Conservation (phyloP, 768 basidiomycete genomes). For the Lactarius trivialis region DNA sequence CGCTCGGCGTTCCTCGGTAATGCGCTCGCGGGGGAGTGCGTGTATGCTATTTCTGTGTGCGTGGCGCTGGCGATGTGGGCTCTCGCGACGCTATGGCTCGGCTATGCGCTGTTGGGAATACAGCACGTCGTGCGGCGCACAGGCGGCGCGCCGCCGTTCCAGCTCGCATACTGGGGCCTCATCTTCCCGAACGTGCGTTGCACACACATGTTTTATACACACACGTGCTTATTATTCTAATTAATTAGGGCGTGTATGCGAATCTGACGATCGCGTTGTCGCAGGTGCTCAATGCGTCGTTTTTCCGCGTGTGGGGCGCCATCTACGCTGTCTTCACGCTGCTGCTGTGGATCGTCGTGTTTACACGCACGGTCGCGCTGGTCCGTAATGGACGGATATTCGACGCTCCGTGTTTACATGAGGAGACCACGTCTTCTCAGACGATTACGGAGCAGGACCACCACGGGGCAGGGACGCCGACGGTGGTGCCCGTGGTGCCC, state of each 20-base stretch:
- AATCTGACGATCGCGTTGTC: slow-evolving; percentile 53
- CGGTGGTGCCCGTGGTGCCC: too few relatives aligned
- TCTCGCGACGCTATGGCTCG: slow-evolving; percentile 55
- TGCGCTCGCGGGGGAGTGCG: slow-evolving; percentile 32
- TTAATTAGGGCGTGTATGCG: slow-evolving; percentile 53
- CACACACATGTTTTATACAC: too few relatives aligned
- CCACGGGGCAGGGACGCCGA: too few relatives aligned
- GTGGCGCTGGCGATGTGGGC: slow-evolving; percentile 52
- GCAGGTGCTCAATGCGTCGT: slow-evolving; percentile 42
- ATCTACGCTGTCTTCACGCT: slow-evolving; percentile 47
- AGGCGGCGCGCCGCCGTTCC: slow-evolving; percentile 42
- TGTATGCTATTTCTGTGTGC: slow-evolving; percentile 44
- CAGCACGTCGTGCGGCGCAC: slow-evolving; percentile 36
- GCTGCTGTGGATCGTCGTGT: slow-evolving; percentile 47
- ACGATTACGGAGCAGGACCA: not conserved
- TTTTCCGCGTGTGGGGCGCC: slow-evolving; percentile 53
- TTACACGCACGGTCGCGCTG: slow-evolving; percentile 35
- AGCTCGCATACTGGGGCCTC: slow-evolving; percentile 56
- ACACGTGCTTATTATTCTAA: too few relatives aligned
- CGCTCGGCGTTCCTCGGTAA: slow-evolving; percentile 34
- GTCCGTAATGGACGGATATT: slow-evolving; percentile 37
- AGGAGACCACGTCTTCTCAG: slow-evolving; percentile 16
- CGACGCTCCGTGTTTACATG: slow-evolving; percentile 37
- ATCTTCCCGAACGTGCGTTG: slow-evolving; percentile 55
- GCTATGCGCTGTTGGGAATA: slow-evolving; percentile 49